These are phyloP conservation scores for Podospora anserina DNA, from an alignment of 495 filamentous ascomycete genomes.

Conservation along the genomic window DNA sequence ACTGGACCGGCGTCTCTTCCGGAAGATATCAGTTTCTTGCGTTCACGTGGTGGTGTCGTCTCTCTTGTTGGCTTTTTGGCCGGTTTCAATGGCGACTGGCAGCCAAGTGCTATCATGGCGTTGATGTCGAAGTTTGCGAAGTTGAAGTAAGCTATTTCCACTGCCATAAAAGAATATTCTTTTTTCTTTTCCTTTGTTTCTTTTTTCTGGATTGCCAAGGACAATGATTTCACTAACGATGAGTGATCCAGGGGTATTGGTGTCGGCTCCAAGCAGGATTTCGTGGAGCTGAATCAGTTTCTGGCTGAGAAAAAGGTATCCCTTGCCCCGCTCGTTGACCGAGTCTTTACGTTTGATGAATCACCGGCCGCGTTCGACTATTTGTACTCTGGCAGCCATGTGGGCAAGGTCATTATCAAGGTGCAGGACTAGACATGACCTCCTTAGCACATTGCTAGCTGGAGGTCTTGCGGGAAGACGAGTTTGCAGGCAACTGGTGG, in stretches of 20 bases:
- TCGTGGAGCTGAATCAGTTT: conserved; percentile 36
- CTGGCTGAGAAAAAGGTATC: conserved; percentile 35
- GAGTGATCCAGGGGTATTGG: conserved; percentile 32
- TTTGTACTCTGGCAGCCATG: conserved; percentile 41
- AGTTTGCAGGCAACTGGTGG: conserved; percentile 59
- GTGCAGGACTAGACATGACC: conserved; percentile 17
- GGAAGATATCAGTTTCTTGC: conserved; percentile 12
- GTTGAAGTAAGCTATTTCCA: conserved; percentile 6
- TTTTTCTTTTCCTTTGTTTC: too few relatives aligned
- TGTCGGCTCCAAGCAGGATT: conserved; percentile 37
- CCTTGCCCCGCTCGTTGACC: conserved; percentile 32
- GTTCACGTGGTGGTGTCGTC: conserved; percentile 9
- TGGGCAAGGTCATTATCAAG: conserved; percentile 49
- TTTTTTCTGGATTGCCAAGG: too few relatives aligned
- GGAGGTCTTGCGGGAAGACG: conserved; percentile 54
- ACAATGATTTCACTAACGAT: background rate
- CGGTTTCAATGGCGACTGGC: conserved; percentile 15
- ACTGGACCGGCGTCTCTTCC: conserved; percentile 24
- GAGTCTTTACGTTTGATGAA: conserved; percentile 38
- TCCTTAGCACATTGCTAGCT: conserved; percentile 51
- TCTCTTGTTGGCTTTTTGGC: conserved; percentile 23
- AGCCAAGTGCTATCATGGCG: conserved; percentile 16
- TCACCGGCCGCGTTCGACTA: conserved; percentile 45
- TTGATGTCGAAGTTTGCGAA: conserved; percentile 21
- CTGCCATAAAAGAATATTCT: too few relatives aligned